These are phyloP conservation scores for Rhizomucor miehei DNA, from an alignment of 371 early-diverging fungal genomes.

Conservation along the genomic window DNA sequence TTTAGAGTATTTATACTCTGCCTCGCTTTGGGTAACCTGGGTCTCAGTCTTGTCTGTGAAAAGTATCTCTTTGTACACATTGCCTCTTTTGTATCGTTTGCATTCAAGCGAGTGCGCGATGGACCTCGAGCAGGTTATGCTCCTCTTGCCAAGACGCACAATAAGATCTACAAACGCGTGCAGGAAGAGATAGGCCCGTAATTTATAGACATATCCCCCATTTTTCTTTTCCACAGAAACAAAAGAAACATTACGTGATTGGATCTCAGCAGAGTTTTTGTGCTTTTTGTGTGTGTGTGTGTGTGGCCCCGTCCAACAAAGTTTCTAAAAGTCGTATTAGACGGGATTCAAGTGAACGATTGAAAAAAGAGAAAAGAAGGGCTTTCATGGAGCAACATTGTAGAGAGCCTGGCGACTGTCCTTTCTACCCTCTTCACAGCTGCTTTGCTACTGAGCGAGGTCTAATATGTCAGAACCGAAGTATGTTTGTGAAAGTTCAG, in stretches of 20 bases:
- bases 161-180: conserved; percentile 47
- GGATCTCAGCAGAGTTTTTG: no score
- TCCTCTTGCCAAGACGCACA: conserved; percentile 15
- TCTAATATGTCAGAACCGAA: conserved; percentile 35
- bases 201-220: no score
- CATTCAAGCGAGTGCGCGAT: conserved; percentile 5
- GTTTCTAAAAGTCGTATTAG: no score
- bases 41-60: conserved; percentile 51
- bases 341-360: no score
- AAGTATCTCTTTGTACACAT: conserved; percentile 42
- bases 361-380: no score
- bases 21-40: conserved; percentile 45
- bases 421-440: conserved; percentile 38
- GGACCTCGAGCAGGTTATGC: conserved; percentile 16
- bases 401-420: conserved; percentile 40
- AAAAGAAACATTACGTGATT: no score
- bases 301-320: no score
- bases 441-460: conserved; percentile 44
- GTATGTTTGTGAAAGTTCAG: conserved; percentile 19
- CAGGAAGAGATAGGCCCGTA: conserved; percentile 45
- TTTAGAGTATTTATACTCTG: conserved; percentile 48
- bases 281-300: no score
- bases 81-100: conserved; percentile 16
- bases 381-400: conserved; percentile 25
- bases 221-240: no score